A percentile compares a stretch with the other conserved stretches of the same genome.
These are phyloP conservation scores for Astrothelium subdiscretum DNA, from an alignment of 495 filamentous ascomycete genomes.

Conservation along the genomic window DNA sequence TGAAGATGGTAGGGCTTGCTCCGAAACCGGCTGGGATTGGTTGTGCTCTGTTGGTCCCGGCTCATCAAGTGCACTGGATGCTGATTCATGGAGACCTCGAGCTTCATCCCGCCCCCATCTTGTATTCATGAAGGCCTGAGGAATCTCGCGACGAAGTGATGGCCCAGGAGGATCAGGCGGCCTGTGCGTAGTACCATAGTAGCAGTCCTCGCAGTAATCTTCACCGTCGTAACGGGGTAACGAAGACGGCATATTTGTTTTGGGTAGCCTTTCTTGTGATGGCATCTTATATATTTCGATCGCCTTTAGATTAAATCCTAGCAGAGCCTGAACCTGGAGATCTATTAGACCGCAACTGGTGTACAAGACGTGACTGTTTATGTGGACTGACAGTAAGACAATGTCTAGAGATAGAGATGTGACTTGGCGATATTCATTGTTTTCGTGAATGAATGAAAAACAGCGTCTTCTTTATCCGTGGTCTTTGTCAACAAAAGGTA, in stretches of 20 bases:
- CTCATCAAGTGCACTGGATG: background rate
- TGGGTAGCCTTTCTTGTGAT: background rate
- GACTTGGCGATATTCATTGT: too few relatives aligned
- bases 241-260: background rate
- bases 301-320: too few relatives aligned
- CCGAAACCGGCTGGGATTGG: background rate
- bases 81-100: background rate
- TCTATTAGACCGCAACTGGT: too few relatives aligned
- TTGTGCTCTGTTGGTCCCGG: background rate
- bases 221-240: background rate
- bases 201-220: background rate
- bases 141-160: background rate
- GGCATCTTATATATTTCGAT: too few relatives aligned
- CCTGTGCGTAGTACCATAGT: background rate
- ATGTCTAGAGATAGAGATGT: too few relatives aligned
- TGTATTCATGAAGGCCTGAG: slow-evolving; percentile 3
- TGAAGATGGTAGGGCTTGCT: background rate
- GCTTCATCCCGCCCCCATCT: background rate
- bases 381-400: too few relatives aligned
- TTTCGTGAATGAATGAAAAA: too few relatives aligned
- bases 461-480: too few relatives aligned
- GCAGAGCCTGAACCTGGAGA: too few relatives aligned
- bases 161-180: background rate
- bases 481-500: too few relatives aligned
- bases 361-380: too few relatives aligned